Evolutionary conservation across 2,329 filamentous ascomycete species (phyloP).

Genomic region (Davidsoniella virescens): DNA sequence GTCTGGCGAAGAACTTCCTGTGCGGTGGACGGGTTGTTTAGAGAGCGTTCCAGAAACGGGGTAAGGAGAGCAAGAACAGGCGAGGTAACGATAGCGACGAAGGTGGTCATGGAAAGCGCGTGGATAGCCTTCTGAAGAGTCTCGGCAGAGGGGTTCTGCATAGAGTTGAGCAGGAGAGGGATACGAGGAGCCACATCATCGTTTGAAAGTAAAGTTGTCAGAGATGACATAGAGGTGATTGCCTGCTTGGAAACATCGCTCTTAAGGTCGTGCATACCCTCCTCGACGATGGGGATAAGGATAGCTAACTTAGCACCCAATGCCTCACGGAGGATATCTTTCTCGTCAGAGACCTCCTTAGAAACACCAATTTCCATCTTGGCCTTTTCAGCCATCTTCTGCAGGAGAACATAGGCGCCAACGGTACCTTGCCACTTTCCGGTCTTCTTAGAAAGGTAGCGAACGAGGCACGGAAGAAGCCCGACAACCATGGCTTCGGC

Average conservation of each 20-base stretch:
- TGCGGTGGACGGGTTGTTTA: constrained; percentile 78
- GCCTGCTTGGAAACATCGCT: constrained; percentile 75
- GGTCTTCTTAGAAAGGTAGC: constrained; percentile 66
- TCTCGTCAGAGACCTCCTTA: constrained; percentile 70
- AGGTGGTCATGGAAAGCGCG: constrained; percentile 93
- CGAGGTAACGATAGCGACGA: constrained; percentile 89
- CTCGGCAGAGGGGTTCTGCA: constrained; percentile 82
- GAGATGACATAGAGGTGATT: constrained; percentile 76
- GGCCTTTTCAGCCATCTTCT: constrained; percentile 89
- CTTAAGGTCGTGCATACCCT: constrained; percentile 94
- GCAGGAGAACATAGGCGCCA: constrained; percentile 67
- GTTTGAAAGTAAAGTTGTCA: constrained; percentile 83
- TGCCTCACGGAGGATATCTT: constrained; percentile 75
- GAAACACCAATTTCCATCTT: constrained; percentile 64
- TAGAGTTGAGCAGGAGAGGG: constrained; percentile 79
- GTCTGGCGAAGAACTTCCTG: constrained; percentile 94
- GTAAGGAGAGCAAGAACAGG: constrained; percentile 89
- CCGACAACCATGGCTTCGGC: constrained; percentile 71
- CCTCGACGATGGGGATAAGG: constrained; percentile 81
- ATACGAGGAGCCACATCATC: constrained; percentile 91
- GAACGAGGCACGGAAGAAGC: constrained; percentile 57
- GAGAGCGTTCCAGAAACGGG: constrained; percentile 79
- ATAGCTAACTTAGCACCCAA: constrained; percentile 79
- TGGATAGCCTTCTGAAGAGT: constrained; percentile 92
- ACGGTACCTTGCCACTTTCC: constrained; percentile 97